phyloP scores from a whole-genome alignment of 192 early-diverging fungal species.

The Rhizoclosmatium globosum region DNA sequence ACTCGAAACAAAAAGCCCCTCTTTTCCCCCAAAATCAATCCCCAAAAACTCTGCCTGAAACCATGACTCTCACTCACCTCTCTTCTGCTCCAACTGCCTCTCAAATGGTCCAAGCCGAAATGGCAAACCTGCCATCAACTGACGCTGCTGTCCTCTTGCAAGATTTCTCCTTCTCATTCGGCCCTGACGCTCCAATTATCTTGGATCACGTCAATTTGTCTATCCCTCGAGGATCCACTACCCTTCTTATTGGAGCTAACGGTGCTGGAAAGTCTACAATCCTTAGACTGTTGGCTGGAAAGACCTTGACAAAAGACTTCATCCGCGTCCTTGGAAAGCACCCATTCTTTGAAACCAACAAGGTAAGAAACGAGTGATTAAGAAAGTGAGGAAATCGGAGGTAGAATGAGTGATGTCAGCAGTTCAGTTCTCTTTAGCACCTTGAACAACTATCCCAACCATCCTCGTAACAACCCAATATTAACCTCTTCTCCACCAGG shows the following conservation, averaged over 20 bases:
- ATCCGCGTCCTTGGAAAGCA: slow-evolving; percentile 69
- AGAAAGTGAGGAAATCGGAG: no score
- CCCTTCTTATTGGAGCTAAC: slow-evolving; percentile 80
- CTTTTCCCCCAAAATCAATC: not conserved
- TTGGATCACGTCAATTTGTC: slow-evolving; percentile 61
- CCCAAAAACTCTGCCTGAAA: not conserved
- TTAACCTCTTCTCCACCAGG: slow-evolving; percentile 35
- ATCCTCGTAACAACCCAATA: not conserved
- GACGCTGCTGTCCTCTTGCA: slow-evolving; percentile 55
- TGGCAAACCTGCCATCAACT: slow-evolving; percentile 32
- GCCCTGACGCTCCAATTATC: slow-evolving; percentile 64
- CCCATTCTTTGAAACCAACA: slow-evolving; percentile 64
- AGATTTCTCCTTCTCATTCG: slow-evolving; percentile 60
- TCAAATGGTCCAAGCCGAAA: slow-evolving; percentile 28
- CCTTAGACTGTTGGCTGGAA: slow-evolving; percentile 75
- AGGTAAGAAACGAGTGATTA: not conserved
- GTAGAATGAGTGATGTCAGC: no score
- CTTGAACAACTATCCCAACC: no score
- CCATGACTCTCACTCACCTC: slow-evolving; percentile 3
- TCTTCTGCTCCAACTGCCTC: slow-evolving; percentile 5
- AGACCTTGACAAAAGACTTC: slow-evolving; percentile 64
- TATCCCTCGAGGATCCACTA: slow-evolving; percentile 64
- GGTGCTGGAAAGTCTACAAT: slow-evolving; percentile 76
- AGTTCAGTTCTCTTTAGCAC: no score
- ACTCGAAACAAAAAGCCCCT: not conserved